Base-by-base conservation (phyloP, 768 basidiomycete species). In the Kockovaella imperatae region DNA sequence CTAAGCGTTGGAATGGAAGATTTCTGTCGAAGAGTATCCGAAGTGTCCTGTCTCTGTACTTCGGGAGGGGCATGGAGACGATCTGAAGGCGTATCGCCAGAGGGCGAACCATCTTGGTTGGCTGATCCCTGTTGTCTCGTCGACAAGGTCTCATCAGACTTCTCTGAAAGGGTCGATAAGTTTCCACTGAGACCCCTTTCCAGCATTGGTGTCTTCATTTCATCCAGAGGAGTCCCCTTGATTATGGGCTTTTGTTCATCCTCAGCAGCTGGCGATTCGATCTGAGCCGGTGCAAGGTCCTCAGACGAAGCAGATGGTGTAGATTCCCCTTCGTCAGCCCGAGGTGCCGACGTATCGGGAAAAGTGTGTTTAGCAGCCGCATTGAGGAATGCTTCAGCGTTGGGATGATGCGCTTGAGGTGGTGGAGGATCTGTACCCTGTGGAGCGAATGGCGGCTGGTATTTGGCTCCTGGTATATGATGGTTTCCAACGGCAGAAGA, bases 221-320 rank as follows among this genome's bases (percentile, higher is more conserved):
- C 64, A 25, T 66, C 64, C 25, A 66, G 46, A n/a, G 64, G 64
- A 15, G 64, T 66, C 25, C 64, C 64, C 5, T 31, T 32, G 2
- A 66, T 58, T 24, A 66, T 49, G 3, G 64, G 64, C 29, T 53
- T 48, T 25, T 65, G 54, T 29, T 47, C 54, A 5, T 51, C 49
- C 42, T 53, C 45, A 8, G 26, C 35, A 17, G 13, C 30, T 29
- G 47, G 13, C 28, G 5, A 31, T 26, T 40, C n/a, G 23, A 30
- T 35, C 18, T 13, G 15, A 8, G 42, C 34, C 24, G 36, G 31
- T 21, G n/a, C 35, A 3, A 26, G 35, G 2, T 47, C 42, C 24
- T 43, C 39, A 8, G 36, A 26, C 25, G 52, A 42, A 14, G 41
- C 56, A 13, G 41, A 47, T 15, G 40, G 35, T 4, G 49, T 29